Evolutionary conservation across 495 filamentous ascomycete genomes (phyloP), one percentile per base, ranked within the genome.

Genomic region (Pseudotulostoma volvatum): DNA sequence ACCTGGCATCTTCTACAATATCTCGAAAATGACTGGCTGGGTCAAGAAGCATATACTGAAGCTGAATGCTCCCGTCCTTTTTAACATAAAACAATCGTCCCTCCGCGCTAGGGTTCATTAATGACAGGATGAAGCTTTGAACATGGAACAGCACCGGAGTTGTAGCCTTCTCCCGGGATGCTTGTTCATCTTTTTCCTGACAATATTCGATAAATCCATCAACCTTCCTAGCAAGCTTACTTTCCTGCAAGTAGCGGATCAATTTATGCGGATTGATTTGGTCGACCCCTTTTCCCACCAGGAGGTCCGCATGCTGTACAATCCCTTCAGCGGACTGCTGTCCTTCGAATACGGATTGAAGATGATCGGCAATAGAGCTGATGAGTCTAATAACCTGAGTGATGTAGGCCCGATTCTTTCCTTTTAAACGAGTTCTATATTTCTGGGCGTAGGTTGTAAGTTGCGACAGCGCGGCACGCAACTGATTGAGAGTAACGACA

Each of bases 261-360:
- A 97, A 65, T 48, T 93, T 87, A 55, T 83, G 84, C 15, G 93
- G 70, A 48, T 97, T 95, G 56, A 96, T 82, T 49, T 95, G 90
- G 51, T 96, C 90, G 18, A 88, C 82, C 1, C 84, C 85, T 47
- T 94, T 93, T 32, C 79, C 77, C 32, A 76, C 69, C 43, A 95
- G 73, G 9, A 97, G 66, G 13, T 73, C 68, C 25, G 74, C 74
- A 16, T 76, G 45, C 36, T 78, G 59, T 18, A 90, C 73, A 13
- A 76, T 68, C 20, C 80, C 79, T 46, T 83, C 77, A 9, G 53
- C 47, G 0, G 54, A 47, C 45, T 70, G 57, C 32, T 67, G 65
- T 0, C 44, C 59, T 44, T 76, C 66, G 0, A 50, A 39, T 13
- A 63, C 51, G 3, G 39, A 50, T 18, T 48, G 52, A 8, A 94